Evolutionary conservation across 768 basidiomycete species (phyloP).

Genomic region (Mycena kentingensis): DNA sequence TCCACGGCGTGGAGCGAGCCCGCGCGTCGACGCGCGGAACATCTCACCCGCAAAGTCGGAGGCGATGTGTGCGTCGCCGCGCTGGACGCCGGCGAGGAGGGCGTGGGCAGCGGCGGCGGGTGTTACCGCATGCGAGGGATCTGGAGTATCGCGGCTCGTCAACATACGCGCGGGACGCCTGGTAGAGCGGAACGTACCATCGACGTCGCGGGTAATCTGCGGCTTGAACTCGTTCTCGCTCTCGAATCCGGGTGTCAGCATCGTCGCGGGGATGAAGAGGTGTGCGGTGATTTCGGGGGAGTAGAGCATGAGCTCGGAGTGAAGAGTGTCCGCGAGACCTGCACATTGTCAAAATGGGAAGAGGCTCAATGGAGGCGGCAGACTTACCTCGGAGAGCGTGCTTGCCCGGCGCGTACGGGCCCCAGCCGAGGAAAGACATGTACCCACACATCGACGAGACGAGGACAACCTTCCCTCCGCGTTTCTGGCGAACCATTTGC

Average conservation of each 20-base stretch:
- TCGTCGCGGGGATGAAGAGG: constrained; percentile 81
- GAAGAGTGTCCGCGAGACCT: constrained; percentile 85
- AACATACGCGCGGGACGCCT: not conserved
- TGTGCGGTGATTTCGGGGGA: constrained; percentile 67
- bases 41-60: not conserved
- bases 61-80: constrained; percentile 75
- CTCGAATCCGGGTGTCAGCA: constrained; percentile 74
- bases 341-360: constrained; percentile 3
- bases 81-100: constrained; percentile 67
- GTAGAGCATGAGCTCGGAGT: constrained; percentile 80
- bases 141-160: not conserved
- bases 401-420: constrained; percentile 81
- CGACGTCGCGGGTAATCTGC: constrained; percentile 70
- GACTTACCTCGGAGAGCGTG: constrained; percentile 77
- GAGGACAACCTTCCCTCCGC: constrained; percentile 75
- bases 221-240: constrained; percentile 81
- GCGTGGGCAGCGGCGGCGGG: constrained; percentile 64
- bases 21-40: not conserved
- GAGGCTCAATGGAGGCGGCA: not conserved
- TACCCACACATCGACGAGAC: constrained; percentile 74
- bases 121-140: constrained; percentile 58
- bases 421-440: constrained; percentile 77
- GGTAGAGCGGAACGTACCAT: constrained; percentile 39
- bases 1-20: constrained; percentile 25
- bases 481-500: constrained; percentile 56